Percentiles rank a stretch among this genome's conserved stretches.
These are phyloP conservation scores for Trypethelium eluteriae DNA, from an alignment of 495 filamentous ascomycete genomes.

Conservation along the genomic window DNA sequence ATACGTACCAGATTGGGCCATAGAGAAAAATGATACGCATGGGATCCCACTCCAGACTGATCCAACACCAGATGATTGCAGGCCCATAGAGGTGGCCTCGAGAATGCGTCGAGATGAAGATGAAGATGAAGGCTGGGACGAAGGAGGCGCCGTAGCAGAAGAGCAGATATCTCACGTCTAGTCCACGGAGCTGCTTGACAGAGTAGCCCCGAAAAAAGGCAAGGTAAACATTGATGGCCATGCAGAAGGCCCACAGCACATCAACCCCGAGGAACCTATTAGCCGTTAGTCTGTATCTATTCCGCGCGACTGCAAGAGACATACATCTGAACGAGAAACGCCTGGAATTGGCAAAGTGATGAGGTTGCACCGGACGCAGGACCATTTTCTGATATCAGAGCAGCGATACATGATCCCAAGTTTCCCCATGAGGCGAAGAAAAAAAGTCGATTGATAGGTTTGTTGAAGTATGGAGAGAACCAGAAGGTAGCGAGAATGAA, in stretches of 20 bases:
- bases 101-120: not conserved
- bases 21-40: not conserved
- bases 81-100: not conserved
- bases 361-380: not conserved
- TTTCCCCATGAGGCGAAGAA: slow-evolving; percentile 9
- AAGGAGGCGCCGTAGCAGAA: slow-evolving; percentile 8
- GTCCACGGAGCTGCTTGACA: not conserved
- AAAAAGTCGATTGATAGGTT: slow-evolving; percentile 8
- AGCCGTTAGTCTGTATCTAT: not conserved
- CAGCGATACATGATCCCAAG: slow-evolving; percentile 1
- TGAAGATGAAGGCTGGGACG: slow-evolving; percentile 3
- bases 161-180: not conserved
- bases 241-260: slow-evolving; percentile 4
- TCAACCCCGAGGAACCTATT: slow-evolving; percentile 1
- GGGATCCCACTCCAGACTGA: not conserved
- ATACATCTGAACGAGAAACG: slow-evolving; percentile 8
- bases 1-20: not conserved
- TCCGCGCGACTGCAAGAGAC: not conserved
- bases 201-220: slow-evolving; percentile 8
- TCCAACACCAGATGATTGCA: slow-evolving; percentile 7
- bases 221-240: slow-evolving; percentile 4
- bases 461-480: slow-evolving; percentile 10
- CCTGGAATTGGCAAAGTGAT: slow-evolving; percentile 5
- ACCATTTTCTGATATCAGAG: slow-evolving; percentile 6
- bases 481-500: slow-evolving; percentile 7